phyloP scores from a whole-genome alignment of 192 early-diverging fungal species.

The Phycomyces nitens region DNA sequence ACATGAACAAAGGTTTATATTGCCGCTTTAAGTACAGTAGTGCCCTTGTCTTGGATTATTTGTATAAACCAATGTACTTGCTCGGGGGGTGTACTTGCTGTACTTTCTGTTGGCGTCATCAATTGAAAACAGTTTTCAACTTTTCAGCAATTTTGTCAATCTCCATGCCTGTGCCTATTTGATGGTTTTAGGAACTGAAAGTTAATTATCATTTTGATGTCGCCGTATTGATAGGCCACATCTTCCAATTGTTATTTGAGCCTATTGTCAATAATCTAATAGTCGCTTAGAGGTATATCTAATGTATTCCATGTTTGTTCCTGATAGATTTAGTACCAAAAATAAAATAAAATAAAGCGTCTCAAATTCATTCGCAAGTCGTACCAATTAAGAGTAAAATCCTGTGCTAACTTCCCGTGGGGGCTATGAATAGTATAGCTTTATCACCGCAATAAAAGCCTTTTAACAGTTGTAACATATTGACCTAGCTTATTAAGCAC shows the following conservation, averaged over 20 bases:
- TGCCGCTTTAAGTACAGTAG: slow-evolving; percentile 8
- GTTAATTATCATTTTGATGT: slow-evolving; percentile 12
- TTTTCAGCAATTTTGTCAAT: slow-evolving; percentile 6
- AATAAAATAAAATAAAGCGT: slow-evolving; percentile 1
- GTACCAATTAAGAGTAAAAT: too few relatives aligned
- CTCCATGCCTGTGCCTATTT: slow-evolving; percentile 1
- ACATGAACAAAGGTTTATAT: background rate
- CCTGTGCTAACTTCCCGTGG: too few relatives aligned
- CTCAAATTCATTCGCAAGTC: too few relatives aligned
- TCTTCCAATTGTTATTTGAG: slow-evolving; percentile 1
- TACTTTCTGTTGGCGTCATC: slow-evolving; percentile 10
- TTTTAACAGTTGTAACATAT: too few relatives aligned
- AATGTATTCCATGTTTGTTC: slow-evolving; percentile 4
- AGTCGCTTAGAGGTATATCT: slow-evolving; percentile 5
- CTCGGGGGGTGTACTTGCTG: slow-evolving; percentile 9
- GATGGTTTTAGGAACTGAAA: background rate
- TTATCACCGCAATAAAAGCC: too few relatives aligned
- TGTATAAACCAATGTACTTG: slow-evolving; percentile 5
- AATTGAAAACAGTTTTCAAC: slow-evolving; percentile 7
- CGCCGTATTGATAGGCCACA: slow-evolving; percentile 4
- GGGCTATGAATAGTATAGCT: too few relatives aligned
- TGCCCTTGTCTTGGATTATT: slow-evolving; percentile 10
- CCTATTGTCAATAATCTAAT: slow-evolving; percentile 3
- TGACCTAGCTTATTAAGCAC: too few relatives aligned
- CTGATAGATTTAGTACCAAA: background rate